Percentiles rank a stretch among this genome's conserved stretches.
Conservation (phyloP, 495 filamentous ascomycete genomes). For the Achaetomiella virescens region DNA sequence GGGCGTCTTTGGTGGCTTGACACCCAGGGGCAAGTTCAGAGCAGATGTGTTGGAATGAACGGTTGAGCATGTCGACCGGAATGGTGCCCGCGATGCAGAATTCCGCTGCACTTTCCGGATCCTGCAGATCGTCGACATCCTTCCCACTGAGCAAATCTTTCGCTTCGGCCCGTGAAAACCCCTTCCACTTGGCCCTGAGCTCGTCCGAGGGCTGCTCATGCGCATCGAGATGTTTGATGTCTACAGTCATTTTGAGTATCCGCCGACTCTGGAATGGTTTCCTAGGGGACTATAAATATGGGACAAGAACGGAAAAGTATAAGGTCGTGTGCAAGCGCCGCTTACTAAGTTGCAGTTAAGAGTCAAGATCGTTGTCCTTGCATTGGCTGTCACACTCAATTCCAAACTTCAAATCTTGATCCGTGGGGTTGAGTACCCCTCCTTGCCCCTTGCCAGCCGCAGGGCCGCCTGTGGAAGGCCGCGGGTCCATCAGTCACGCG, state of each 20-base stretch:
- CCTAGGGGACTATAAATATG: too few species aligned
- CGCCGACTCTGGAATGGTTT: too few species aligned
- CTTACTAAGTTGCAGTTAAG: too few species aligned
- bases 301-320: too few species aligned
- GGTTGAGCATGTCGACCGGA: slow-evolving; percentile 29
- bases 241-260: slow-evolving; percentile 28
- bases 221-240: slow-evolving; percentile 53
- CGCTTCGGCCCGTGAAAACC: slow-evolving; percentile 36
- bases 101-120: slow-evolving; percentile 22
- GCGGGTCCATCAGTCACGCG: slow-evolving; percentile 6
- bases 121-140: slow-evolving; percentile 40
- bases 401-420: too few species aligned
- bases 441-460: neutral
- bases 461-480: neutral
- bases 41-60: slow-evolving; percentile 34
- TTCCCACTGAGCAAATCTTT: slow-evolving; percentile 31
- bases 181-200: slow-evolving; percentile 60
- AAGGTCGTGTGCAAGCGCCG: too few species aligned
- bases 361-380: too few species aligned
- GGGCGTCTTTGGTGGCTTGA: slow-evolving; percentile 22
- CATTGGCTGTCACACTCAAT: too few species aligned
- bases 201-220: slow-evolving; percentile 62
- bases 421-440: neutral
- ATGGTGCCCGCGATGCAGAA: slow-evolving; percentile 35
- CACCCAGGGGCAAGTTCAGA: slow-evolving; percentile 12